Evolutionary conservation across 352 stramenopile species (phyloP).

Genomic region (Phytophthora megakarya): DNA sequence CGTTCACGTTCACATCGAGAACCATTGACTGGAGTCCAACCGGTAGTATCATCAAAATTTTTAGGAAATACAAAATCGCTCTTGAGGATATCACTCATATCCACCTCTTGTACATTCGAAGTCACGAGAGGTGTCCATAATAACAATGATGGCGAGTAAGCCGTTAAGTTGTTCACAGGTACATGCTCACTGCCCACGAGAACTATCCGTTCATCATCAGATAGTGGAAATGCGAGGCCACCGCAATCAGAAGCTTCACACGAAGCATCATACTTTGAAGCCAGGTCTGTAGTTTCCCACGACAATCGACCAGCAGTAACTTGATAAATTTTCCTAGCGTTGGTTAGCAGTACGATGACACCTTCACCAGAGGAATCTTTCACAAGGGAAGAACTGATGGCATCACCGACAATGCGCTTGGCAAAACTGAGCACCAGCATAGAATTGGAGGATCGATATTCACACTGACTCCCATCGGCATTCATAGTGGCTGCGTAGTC

Average conservation of each 20-base stretch:
- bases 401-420: slow-evolving; percentile 50
- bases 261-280: slow-evolving; percentile 35
- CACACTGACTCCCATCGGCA: slow-evolving; percentile 27
- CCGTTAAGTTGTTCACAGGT: slow-evolving; percentile 34
- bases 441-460: slow-evolving; percentile 34
- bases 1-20: slow-evolving; percentile 52
- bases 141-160: slow-evolving; percentile 35
- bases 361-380: slow-evolving; percentile 12
- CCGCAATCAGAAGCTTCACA: slow-evolving; percentile 37
- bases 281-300: slow-evolving; percentile 45
- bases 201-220: slow-evolving; percentile 20
- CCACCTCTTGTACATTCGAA: slow-evolving; percentile 59
- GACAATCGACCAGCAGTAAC: slow-evolving; percentile 51
- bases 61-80: slow-evolving; percentile 58
- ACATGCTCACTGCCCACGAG: slow-evolving; percentile 40
- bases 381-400: slow-evolving; percentile 36
- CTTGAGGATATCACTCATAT: slow-evolving; percentile 52
- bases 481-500: slow-evolving; percentile 43
- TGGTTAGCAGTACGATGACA: slow-evolving; percentile 41
- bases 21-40: slow-evolving; percentile 40
- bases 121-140: slow-evolving; percentile 46
- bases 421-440: slow-evolving; percentile 66
- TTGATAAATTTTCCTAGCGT: slow-evolving; percentile 50
- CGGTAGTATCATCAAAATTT: slow-evolving; percentile 43
- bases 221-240: slow-evolving; percentile 36